Evolutionary conservation across 1,284 basidiomycete species (phyloP), one percentile per base, ranked within the genome.

Genomic region (Somion occarium): DNA sequence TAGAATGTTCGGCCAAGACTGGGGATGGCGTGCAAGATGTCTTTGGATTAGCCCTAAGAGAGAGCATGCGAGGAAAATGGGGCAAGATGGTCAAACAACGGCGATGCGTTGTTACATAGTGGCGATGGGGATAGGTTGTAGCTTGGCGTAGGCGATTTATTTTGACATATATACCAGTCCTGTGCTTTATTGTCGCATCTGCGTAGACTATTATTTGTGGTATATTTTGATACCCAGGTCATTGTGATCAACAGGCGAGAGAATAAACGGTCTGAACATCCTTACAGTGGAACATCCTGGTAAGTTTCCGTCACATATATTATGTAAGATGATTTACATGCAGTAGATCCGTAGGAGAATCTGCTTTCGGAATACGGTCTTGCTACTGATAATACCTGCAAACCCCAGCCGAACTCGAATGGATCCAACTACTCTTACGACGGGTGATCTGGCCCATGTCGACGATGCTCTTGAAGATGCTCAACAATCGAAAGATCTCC

Each of bases 1-100:
- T 91, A 57, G 95, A 99, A 71, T 99, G 96, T 71, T 93, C 88
- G 19, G 92, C 96, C 44, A 96, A 97, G 76, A 86, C 87, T 20
- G 91, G 92, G 13, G 76, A 77, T 24, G 93, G 93, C 38, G 93
- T 99, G 26, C 84, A 88, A 55, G 92, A 96, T 51, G 95, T 99
- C 43, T 99, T 99, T 69, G 82, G 88, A 54, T 80, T 90, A 7
- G 96, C 96, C 3, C 73, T 98, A 49, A 83, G 83, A 66, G 92
- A 96, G 74, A 91, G 92, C 62, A 79, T 95, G 81, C 83, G 78
- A 58, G 78, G 83, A 18, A 73, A 78, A 54, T 85, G 87, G 82
- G 80, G 83, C 41, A 87, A 85, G 72, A 83, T 81, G 60, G 78
- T 84, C 47, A 87, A 82, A 66, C 77, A 84, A 66, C 76, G 76